Conservation (phyloP, 129 eudicot species). For the Flaveria sonorensis region DNA sequence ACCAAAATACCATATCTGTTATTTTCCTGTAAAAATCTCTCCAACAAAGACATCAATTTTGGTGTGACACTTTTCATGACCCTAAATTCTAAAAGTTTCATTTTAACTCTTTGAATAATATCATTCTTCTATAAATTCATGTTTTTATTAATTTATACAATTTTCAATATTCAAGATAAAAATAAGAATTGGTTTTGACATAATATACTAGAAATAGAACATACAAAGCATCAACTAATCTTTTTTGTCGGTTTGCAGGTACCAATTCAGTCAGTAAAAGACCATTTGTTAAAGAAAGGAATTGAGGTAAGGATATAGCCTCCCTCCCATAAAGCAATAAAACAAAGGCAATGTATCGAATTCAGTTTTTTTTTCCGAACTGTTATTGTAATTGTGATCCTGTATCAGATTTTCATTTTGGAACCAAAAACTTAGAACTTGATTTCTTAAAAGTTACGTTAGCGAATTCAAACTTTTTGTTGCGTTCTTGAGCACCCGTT, state of each 20-base stretch:
- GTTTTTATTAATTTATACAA: background rate
- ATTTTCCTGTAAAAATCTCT: no score
- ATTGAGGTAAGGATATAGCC: conserved; percentile 70
- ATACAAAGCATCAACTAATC: background rate
- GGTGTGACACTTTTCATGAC: no score
- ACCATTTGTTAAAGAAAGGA: conserved; percentile 63
- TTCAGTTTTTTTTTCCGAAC: background rate
- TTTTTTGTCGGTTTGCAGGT: conserved; percentile 47
- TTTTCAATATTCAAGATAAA: background rate
- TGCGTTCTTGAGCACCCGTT: background rate
- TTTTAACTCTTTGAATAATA: no score
- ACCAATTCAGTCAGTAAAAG: conserved; percentile 79
- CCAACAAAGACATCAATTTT: no score
- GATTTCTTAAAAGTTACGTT: background rate
- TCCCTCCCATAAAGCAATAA: background rate
- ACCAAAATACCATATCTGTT: no score
- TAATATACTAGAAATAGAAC: background rate
- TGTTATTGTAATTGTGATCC: conserved; percentile 16
- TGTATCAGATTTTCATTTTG: background rate
- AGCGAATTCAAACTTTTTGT: background rate
- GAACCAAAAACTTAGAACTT: background rate
- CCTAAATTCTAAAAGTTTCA: no score
- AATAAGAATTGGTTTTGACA: background rate
- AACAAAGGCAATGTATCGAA: background rate
- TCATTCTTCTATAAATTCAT: background rate